Evolutionary conservation across 306 rosid species (phyloP).

Genomic region (Cucumis melo): DNA sequence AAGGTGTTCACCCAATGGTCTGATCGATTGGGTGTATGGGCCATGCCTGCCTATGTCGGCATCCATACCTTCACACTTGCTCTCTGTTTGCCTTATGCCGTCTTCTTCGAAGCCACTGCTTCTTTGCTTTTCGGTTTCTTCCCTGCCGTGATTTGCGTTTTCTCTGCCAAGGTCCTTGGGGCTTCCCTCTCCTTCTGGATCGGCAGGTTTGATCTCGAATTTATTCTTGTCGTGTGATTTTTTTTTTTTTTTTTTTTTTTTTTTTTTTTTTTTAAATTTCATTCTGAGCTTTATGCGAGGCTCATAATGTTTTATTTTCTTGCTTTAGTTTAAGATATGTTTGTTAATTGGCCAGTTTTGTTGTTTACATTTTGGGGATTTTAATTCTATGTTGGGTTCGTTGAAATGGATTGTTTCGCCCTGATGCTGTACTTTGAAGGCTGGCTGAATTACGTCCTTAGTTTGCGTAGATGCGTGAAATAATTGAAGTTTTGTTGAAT

Average conservation of each 20-base stretch:
- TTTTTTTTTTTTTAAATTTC: too few relatives aligned
- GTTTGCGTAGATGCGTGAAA: neutral
- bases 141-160: conserved; percentile 62
- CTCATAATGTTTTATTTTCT: neutral
- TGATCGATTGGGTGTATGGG: conserved; percentile 68
- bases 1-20: conserved; percentile 30
- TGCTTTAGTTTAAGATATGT: neutral
- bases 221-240: too few relatives aligned
- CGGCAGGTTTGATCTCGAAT: conserved; percentile 45
- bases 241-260: too few relatives aligned
- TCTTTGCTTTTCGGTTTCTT: conserved; percentile 75
- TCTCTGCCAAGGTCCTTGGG: conserved; percentile 76
- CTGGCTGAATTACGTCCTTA: neutral
- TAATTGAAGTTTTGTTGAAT: neutral
- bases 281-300: too few relatives aligned
- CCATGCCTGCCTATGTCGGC: conserved; percentile 56
- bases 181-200: conserved; percentile 80
- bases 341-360: neutral
- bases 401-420: neutral
- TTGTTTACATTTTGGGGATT: neutral
- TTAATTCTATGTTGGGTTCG: neutral
- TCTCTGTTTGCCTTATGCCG: conserved; percentile 71
- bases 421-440: neutral
- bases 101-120: conserved; percentile 75
- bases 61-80: conserved; percentile 61